These are phyloP conservation scores for Fraxinus albicans DNA, from an alignment of 305 asterid genomes.

Conservation along the genomic window DNA sequence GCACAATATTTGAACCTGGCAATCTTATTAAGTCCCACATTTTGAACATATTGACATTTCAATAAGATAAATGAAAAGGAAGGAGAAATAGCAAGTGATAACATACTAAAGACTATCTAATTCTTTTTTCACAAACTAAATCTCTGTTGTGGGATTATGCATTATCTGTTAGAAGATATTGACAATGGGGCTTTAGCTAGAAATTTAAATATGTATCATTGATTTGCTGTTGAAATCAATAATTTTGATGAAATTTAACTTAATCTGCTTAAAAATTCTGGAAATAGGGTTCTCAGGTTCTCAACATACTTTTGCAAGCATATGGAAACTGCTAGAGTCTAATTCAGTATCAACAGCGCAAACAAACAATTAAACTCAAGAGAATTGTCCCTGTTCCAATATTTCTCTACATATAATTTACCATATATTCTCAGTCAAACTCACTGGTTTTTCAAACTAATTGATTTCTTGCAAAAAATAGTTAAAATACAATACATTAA, in stretches of 20 bases:
- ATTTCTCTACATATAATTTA: background rate
- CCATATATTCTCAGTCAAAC: background rate
- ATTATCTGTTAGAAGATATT: background rate
- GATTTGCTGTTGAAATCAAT: background rate
- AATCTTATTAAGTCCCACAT: background rate
- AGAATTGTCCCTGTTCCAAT: background rate
- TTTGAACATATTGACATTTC: background rate
- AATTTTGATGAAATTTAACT: background rate
- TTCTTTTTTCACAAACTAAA: background rate
- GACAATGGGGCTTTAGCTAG: background rate
- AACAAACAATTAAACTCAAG: background rate
- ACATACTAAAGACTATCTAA: background rate
- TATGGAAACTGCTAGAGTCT: background rate
- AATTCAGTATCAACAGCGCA: background rate
- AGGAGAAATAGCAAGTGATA: background rate
- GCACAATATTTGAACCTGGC: background rate
- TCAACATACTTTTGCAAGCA: background rate
- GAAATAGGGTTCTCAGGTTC: background rate
- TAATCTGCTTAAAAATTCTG: background rate
- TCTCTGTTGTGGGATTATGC: background rate
- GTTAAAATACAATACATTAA: background rate
- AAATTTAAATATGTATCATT: background rate
- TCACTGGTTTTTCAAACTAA: background rate
- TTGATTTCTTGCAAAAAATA: background rate
- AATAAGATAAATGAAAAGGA: background rate